phyloP scores from a whole-genome alignment of 2,329 filamentous ascomycete species.

The Lachnellula subtilissima region DNA sequence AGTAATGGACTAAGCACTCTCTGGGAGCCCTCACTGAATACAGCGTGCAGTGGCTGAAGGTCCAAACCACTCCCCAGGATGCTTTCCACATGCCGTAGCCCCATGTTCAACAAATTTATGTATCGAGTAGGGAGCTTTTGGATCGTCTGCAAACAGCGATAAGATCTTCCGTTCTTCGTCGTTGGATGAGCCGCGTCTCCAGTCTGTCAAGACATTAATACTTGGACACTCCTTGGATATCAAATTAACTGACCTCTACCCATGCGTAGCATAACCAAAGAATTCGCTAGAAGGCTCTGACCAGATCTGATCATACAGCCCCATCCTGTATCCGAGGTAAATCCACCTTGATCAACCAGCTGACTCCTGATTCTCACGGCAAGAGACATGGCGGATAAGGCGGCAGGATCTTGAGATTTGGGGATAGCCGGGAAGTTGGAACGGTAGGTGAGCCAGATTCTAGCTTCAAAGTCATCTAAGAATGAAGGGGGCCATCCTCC shows the following conservation, averaged over 20 bases:
- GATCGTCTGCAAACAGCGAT: conserved; percentile 80
- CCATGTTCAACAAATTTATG: conserved; percentile 91
- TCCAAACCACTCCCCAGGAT: conserved; percentile 97
- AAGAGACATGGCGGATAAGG: conserved; percentile 68
- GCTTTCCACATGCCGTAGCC: conserved; percentile 81
- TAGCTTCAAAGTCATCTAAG: conserved; percentile 86
- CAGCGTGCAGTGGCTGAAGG: conserved; percentile 93
- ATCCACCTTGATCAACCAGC: conserved; percentile 72
- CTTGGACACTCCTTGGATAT: not conserved
- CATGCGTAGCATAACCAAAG: conserved; percentile 65
- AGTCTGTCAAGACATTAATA: conserved; percentile 48
- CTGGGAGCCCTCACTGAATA: conserved; percentile 65
- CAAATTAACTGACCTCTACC: conserved; percentile 63
- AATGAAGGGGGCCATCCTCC: conserved; percentile 78
- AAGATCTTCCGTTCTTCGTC: conserved; percentile 67
- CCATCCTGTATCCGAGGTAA: conserved; percentile 93
- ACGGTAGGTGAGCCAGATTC: conserved; percentile 94
- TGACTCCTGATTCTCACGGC: conserved; percentile 79
- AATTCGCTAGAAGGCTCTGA: conserved; percentile 86
- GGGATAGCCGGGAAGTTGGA: conserved; percentile 80
- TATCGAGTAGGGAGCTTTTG: conserved; percentile 84
- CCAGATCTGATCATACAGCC: conserved; percentile 98
- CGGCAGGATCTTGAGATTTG: conserved; percentile 69
- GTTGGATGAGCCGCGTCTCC: conserved; percentile 60
- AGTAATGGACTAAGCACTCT: conserved; percentile 3